Base-by-base conservation (phyloP, 192 early-diverging fungal genomes). In the Umbelopsis vinacea region DNA sequence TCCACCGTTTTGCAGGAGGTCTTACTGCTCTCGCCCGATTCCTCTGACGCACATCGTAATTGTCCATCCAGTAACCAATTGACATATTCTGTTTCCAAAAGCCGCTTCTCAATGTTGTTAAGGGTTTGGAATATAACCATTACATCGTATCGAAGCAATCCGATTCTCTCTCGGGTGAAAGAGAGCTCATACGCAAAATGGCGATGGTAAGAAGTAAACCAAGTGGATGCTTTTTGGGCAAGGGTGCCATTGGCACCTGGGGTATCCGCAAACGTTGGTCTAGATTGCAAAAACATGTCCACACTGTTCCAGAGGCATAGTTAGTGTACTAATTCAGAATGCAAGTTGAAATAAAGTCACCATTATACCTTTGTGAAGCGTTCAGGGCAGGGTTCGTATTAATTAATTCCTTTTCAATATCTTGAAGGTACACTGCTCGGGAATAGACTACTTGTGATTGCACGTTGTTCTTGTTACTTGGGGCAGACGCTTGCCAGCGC, bases 61-160 rank as follows among this genome's bases (percentile, higher is more conserved):
- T 69, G 72, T 35, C 79, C 76, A 63, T 87, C 85, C 68, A 85
- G 69, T 19, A 87, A 68, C 85, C 85, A 87, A 63, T 85, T 87
- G 53, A 82, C 74, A 63, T 85, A 87, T 52, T 87, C 83, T 7
- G 73, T 83, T 66, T 87, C 84, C 37, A 83, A 55, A 60, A 85
- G 15, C 24, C 77, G 73, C 46, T 73, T 68, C 35, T 87, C 85
- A 22, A 85, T 71, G 22, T 79, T 76, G 67, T 87, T 87, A 40
- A 87, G 66, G 14, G 81, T 69, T 22, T 77, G 75, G 55, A 87
- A 87, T 0, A 79, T 68, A 23, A 83, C 73, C 38, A 87, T 24
- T 48, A 85, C 40, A 63, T 85, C 85, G 48, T 87, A 84, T 38
- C 85, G 67, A 43, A 85, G 40, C 4, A 83, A 72, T 3, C 80